Evolutionary conservation across 2,329 filamentous ascomycete genomes (phyloP).

Genomic region (Dactylonectria macrodidyma): DNA sequence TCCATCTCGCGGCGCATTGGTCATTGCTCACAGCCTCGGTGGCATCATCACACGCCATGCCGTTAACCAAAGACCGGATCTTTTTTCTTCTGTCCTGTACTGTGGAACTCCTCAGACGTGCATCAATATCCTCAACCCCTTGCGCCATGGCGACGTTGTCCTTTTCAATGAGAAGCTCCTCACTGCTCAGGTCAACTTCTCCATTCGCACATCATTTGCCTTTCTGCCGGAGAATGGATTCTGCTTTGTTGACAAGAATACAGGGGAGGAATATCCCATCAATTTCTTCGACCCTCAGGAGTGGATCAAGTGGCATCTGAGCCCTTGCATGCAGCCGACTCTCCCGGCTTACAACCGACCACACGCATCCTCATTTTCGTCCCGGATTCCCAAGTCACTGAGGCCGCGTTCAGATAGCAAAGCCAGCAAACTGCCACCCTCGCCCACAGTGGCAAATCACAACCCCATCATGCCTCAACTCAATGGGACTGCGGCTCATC

Average conservation of each 20-base stretch:
- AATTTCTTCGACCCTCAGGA: conserved; percentile 86
- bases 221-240: conserved; percentile 89
- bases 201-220: conserved; percentile 86
- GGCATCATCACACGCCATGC: conserved; percentile 91
- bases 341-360: conserved; percentile 69
- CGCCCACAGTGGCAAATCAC: conserved; percentile 43
- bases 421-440: conserved; percentile 50
- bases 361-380: conserved; percentile 61
- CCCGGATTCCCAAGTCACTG: conserved; percentile 62
- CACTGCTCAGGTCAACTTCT: conserved; percentile 94
- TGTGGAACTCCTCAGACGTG: conserved; percentile 89
- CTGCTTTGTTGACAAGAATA: conserved; percentile 88
- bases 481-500: conserved; percentile 38
- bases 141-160: conserved; percentile 94
- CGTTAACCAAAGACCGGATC: conserved; percentile 86
- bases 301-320: conserved; percentile 85
- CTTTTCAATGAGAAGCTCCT: conserved; percentile 90
- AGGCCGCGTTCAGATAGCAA: conserved; percentile 62
- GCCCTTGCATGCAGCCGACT: conserved; percentile 80
- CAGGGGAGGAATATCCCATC: conserved; percentile 83
- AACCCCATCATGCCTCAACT: conserved; percentile 49
- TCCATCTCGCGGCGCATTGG: conserved; percentile 77
- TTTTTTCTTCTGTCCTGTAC: conserved; percentile 89
- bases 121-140: conserved; percentile 90
- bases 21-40: conserved; percentile 90